Evolutionary conservation across 1,139 yeast genomes (phyloP).

Genomic region (Geotrichum bryndzae): DNA sequence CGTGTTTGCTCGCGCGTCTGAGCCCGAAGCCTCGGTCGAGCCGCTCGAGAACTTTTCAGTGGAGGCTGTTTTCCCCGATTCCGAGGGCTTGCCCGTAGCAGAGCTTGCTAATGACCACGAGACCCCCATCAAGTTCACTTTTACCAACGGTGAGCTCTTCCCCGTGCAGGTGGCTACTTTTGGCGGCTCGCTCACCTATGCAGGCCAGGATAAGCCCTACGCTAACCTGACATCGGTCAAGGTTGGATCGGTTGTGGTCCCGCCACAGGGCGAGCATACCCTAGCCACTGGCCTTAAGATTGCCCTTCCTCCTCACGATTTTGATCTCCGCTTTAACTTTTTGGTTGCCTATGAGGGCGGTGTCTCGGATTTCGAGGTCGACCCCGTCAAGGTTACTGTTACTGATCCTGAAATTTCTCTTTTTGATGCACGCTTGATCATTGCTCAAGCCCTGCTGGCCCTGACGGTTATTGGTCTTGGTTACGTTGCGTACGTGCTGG

Average conservation of each 20-base stretch:
- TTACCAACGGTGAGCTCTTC: constrained; percentile 52
- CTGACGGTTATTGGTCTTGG: constrained; percentile 47
- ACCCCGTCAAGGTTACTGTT: constrained; percentile 53
- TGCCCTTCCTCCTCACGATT: constrained; percentile 53
- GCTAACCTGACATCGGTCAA: constrained; percentile 35
- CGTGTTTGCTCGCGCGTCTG: constrained; percentile 3
- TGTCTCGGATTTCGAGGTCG: constrained; percentile 50
- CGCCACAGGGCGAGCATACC: constrained; percentile 43
- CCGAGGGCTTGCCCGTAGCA: constrained; percentile 16
- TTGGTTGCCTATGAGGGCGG: constrained; percentile 48
- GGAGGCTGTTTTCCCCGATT: constrained; percentile 14
- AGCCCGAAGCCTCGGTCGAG: not conserved
- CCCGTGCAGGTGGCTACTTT: constrained; percentile 60
- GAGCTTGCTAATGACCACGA: constrained; percentile 45
- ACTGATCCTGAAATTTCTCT: constrained; percentile 63
- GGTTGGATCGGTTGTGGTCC: constrained; percentile 54
- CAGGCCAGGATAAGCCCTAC: constrained; percentile 40
- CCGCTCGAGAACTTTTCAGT: constrained; percentile 6
- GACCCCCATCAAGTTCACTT: constrained; percentile 48
- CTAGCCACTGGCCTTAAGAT: constrained; percentile 33
- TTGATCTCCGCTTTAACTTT: constrained; percentile 55
- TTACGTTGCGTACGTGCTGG: constrained; percentile 43
- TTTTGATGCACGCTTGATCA: constrained; percentile 65
- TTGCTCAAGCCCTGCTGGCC: constrained; percentile 52
- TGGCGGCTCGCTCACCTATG: constrained; percentile 64